Evolutionary conservation across 768 basidiomycete species (phyloP), one percentile per base, ranked within the genome.

Genomic region (Tulasnella sp.): DNA sequence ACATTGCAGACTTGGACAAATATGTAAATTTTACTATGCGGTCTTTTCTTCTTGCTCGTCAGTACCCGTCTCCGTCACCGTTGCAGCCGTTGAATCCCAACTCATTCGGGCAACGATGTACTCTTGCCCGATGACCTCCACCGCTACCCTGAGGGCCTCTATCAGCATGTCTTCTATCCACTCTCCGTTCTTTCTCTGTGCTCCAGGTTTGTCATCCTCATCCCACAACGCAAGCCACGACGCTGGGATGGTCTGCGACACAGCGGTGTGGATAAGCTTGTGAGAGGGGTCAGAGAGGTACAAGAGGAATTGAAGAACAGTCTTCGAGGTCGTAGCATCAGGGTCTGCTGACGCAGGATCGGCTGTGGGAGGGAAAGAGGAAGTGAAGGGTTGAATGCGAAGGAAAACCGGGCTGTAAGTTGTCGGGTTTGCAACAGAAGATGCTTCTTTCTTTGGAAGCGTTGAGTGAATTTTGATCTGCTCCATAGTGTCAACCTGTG

Each of bases 121-220:
- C 84, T 97, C 95, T 86, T 98, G 96, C 2, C 96, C 96, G 81
- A 98, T 87, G 24, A 96, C 91, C 87, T 98, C 97, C 41, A 97
- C 91, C 11, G 93, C 94, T 20, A 95, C 88, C 79, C 95, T 88
- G 80, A 99, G 86, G 0, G 91, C 90, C 83, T 98, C 97, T 5
- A 96, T 97, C 81, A 98, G 90, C 54, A 94, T 85, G 84, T 99
- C 97, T 86, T 99, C 98, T 18, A 99, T 96, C 98, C 98, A 97
- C 69, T 94, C 93, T 11, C 79, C 79, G 46, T 80, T 80, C 72
- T 80, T 80, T 28, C 79, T 73, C 37, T 72, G 37, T n/a, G 60
- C 76, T 50, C 50, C 80, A n/a, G 28, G 37, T 86, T 78, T 88
- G 87, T 40, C 60, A 16, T 80, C 80, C 28, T 48, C 75, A 84